These are phyloP conservation scores for Plasmodium fragile DNA, from an alignment of 169 alveolate genomes.

Conservation along the genomic window DNA sequence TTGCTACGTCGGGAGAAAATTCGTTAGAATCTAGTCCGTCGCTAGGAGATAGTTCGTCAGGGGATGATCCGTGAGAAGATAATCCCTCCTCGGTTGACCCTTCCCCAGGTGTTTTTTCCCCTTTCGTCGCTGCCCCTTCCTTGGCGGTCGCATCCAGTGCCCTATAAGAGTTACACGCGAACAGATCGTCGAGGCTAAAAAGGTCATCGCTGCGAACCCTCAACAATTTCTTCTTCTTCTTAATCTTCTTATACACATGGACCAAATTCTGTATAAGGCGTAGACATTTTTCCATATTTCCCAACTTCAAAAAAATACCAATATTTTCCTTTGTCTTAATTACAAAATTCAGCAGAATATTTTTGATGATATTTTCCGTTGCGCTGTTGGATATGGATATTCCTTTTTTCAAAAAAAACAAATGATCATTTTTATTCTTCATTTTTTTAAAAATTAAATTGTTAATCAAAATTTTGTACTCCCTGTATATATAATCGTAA, in stretches of 20 bases:
- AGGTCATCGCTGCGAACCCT: background rate
- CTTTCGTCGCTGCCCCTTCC: background rate
- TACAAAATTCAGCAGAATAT: conserved; percentile 45
- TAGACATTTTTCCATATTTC: conserved; percentile 49
- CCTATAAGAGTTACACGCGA: conserved; percentile 12
- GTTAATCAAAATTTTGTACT: conserved; percentile 54
- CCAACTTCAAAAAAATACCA: conserved; percentile 16
- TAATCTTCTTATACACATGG: conserved; percentile 48
- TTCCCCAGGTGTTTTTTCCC: background rate
- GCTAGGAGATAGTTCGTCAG: background rate
- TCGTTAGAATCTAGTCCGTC: background rate
- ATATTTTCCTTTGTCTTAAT: conserved; percentile 64
- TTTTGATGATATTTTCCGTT: conserved; percentile 32
- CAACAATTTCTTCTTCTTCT: conserved; percentile 36
- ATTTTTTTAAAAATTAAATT: conserved; percentile 63
- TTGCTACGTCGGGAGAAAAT: background rate
- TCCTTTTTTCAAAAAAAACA: conserved; percentile 44
- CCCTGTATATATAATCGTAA: conserved; percentile 31
- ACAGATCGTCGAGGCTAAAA: conserved; percentile 27
- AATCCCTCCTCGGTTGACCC: background rate
- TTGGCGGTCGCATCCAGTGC: background rate
- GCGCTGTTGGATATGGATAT: conserved; percentile 14
- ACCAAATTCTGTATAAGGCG: conserved; percentile 17
- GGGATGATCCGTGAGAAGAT: background rate
- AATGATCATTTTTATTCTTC: conserved; percentile 54